Conservation (phyloP, 2,329 filamentous ascomycete species). For the Lasiodiplodia gonubiensis region DNA sequence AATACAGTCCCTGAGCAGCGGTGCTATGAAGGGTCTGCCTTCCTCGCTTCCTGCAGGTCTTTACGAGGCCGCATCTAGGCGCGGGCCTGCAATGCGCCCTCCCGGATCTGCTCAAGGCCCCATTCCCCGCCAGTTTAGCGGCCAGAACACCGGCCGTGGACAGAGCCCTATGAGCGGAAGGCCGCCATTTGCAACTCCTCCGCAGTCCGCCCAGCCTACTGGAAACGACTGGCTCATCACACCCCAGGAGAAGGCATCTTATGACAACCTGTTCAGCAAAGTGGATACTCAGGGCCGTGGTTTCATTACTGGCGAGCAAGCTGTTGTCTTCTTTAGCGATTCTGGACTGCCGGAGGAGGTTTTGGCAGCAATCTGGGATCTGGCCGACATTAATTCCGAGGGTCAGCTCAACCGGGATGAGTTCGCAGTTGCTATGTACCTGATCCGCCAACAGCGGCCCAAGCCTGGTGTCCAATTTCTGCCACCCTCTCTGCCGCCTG, state of each 20-base stretch:
- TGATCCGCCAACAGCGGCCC: constrained; percentile 83
- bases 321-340: constrained; percentile 91
- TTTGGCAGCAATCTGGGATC: constrained; percentile 94
- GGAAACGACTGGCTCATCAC: constrained; percentile 81
- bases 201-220: constrained; percentile 59
- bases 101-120: constrained; percentile 60
- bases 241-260: constrained; percentile 82
- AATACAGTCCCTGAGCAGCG: constrained; percentile 87
- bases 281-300: constrained; percentile 83
- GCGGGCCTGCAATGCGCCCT: constrained; percentile 53
- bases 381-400: constrained; percentile 90
- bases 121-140: constrained; percentile 84
- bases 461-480: constrained; percentile 71
- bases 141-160: constrained; percentile 58
- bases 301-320: constrained; percentile 90
- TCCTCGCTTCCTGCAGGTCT: constrained; percentile 80
- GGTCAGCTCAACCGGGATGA: constrained; percentile 86
- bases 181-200: constrained; percentile 55
- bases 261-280: constrained; percentile 82
- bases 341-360: constrained; percentile 87
- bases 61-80: constrained; percentile 84
- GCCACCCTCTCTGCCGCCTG: constrained; percentile 78
- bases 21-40: constrained; percentile 78
- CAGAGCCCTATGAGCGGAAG: constrained; percentile 62
- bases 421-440: constrained; percentile 96